Evolutionary conservation across 176 grass and related monocot genomes (phyloP).

Genomic region (Eleusine coracana): DNA sequence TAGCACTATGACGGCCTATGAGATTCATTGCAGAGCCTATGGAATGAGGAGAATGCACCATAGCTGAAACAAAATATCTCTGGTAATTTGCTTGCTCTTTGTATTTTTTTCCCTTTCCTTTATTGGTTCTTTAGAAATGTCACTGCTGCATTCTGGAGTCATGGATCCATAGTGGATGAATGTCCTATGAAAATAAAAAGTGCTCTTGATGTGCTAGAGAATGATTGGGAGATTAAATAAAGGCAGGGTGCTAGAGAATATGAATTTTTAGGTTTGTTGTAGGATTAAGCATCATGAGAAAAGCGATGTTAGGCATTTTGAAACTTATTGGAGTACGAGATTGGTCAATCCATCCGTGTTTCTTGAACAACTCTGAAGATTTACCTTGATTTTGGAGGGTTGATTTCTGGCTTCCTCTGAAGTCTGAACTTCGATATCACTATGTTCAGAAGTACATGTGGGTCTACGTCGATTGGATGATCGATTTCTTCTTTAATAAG

Average conservation of each 20-base stretch:
- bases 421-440: conserved; percentile 11
- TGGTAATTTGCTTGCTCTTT: conserved; percentile 31
- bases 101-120: neutral
- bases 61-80: conserved; percentile 12
- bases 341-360: neutral
- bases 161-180: neutral
- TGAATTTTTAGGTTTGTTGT: neutral
- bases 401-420: neutral
- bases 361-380: conserved; percentile 16
- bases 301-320: neutral
- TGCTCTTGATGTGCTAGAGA: neutral
- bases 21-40: neutral
- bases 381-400: neutral
- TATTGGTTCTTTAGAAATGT: neutral
- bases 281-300: neutral
- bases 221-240: conserved; percentile 1
- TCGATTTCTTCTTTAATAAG: neutral
- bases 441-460: neutral
- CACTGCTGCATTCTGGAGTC: conserved; percentile 11
- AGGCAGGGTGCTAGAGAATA: neutral
- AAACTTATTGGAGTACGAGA: neutral
- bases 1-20: neutral
- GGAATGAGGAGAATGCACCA: conserved; percentile 9
- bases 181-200: neutral
- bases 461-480: conserved; percentile 1